phyloP scores from a whole-genome alignment of 2,329 filamentous ascomycete genomes.

The Neofusicoccum ribis region DNA sequence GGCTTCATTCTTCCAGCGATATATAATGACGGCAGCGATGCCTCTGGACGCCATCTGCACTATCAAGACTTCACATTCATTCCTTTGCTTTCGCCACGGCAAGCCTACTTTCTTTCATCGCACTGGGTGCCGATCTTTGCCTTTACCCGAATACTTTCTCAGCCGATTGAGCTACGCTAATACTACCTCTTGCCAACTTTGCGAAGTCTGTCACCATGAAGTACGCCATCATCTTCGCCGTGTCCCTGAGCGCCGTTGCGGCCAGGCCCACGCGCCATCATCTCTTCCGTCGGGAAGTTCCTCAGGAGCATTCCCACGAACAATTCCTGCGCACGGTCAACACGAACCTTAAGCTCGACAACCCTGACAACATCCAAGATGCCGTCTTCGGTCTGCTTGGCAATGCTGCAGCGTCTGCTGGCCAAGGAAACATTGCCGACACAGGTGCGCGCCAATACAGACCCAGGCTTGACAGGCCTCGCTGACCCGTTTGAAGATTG shows the following conservation, averaged over 20 bases:
- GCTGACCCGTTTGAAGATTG: conserved; percentile 45
- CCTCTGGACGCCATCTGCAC: neutral
- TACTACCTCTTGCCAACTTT: neutral
- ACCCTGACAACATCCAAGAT: conserved; percentile 52
- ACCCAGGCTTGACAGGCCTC: neutral
- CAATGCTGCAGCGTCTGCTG: conserved; percentile 49
- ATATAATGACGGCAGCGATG: neutral
- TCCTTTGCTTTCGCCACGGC: neutral
- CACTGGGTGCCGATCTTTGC: neutral
- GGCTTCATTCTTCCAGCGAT: neutral
- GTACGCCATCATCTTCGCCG: neutral
- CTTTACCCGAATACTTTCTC: neutral
- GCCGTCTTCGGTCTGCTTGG: conserved; percentile 57
- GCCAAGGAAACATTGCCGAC: conserved; percentile 52
- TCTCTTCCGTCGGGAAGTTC: conserved; percentile 50
- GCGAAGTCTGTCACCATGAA: neutral
- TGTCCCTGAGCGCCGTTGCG: conserved; percentile 30
- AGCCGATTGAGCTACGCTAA: neutral
- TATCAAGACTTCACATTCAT: neutral
- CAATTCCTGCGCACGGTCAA: conserved; percentile 50
- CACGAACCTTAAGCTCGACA: conserved; percentile 45
- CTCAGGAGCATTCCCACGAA: conserved; percentile 59
- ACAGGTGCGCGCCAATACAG: conserved; percentile 31
- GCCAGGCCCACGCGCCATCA: conserved; percentile 28
- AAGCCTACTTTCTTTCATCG: neutral